These are phyloP conservation scores for Neurospora crassa DNA, from an alignment of 2,329 filamentous ascomycete species.

Conservation along the genomic window DNA sequence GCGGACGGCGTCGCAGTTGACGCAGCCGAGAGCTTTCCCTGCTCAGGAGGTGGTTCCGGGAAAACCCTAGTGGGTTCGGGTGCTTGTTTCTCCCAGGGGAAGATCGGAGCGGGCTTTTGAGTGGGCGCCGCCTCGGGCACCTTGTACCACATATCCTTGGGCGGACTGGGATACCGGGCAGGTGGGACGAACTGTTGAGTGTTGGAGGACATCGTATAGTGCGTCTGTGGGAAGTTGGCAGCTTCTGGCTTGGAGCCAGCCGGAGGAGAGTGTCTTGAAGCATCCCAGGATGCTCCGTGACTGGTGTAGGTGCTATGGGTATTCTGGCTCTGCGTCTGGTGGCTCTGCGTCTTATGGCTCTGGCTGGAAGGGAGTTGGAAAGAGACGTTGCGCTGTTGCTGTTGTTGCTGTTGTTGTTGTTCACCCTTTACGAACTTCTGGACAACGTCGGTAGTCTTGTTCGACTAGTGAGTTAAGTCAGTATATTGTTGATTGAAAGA, in stretches of 20 bases:
- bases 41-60: conserved; percentile 35
- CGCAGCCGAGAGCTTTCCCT: conserved; percentile 20
- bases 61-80: conserved; percentile 58
- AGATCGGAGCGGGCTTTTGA: conserved; percentile 58
- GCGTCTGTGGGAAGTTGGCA: conserved; percentile 65
- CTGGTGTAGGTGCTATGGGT: conserved; percentile 16
- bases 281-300: conserved; percentile 35
- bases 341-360: conserved; percentile 36
- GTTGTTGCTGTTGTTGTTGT: conserved; percentile 28
- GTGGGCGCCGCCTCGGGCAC: conserved; percentile 53
- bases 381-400: conserved; percentile 46
- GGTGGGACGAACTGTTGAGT: conserved; percentile 68
- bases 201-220: conserved; percentile 78
- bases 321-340: conserved; percentile 7
- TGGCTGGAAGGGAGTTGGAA: conserved; percentile 59
- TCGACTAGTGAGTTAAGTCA: conserved; percentile 6
- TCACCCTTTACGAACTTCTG: conserved; percentile 47
- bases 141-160: conserved; percentile 81
- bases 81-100: conserved; percentile 77
- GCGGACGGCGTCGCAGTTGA: conserved; percentile 15
- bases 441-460: conserved; percentile 28
- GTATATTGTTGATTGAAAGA: conserved; percentile 3
- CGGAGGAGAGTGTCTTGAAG: conserved; percentile 52
- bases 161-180: conserved; percentile 67
- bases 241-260: conserved; percentile 72